Evolutionary conservation across 2,329 filamentous ascomycete species (phyloP).

Genomic region (Trichocomaceae sp.): DNA sequence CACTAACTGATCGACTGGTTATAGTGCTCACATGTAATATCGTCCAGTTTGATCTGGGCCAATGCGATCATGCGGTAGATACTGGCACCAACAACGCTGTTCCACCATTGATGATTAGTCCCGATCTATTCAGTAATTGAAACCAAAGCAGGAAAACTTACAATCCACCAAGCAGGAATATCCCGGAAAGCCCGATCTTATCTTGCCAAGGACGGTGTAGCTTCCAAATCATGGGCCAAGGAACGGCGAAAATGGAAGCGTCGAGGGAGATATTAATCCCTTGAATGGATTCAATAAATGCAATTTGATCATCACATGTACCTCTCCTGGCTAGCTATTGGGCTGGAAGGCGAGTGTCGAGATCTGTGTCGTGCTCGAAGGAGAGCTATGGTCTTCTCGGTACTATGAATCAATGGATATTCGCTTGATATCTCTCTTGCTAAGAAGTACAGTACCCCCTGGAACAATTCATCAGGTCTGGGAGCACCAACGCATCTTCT

Average conservation of each 20-base stretch:
- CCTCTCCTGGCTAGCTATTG: too few species aligned
- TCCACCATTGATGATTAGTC: neutral
- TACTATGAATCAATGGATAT: too few species aligned
- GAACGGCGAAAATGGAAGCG: neutral
- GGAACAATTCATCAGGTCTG: neutral
- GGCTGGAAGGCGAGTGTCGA: neutral
- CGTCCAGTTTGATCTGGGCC: neutral
- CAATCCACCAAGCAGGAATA: neutral
- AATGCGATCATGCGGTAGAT: neutral
- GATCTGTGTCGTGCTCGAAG: neutral
- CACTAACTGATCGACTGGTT: too few species aligned
- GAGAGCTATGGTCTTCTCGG: neutral
- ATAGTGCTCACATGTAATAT: neutral
- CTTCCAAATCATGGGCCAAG: neutral
- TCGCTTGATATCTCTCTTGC: too few species aligned
- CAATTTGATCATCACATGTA: neutral
- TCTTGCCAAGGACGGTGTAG: neutral
- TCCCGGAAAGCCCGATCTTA: neutral
- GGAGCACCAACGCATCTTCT: neutral
- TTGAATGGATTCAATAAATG: neutral
- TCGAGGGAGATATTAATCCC: neutral
- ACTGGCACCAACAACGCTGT: neutral
- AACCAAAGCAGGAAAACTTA: neutral
- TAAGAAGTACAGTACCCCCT: neutral
- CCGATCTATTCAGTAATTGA: neutral